Base-by-base conservation (phyloP, 495 filamentous ascomycete species). In the Penicillium chermesinum region DNA sequence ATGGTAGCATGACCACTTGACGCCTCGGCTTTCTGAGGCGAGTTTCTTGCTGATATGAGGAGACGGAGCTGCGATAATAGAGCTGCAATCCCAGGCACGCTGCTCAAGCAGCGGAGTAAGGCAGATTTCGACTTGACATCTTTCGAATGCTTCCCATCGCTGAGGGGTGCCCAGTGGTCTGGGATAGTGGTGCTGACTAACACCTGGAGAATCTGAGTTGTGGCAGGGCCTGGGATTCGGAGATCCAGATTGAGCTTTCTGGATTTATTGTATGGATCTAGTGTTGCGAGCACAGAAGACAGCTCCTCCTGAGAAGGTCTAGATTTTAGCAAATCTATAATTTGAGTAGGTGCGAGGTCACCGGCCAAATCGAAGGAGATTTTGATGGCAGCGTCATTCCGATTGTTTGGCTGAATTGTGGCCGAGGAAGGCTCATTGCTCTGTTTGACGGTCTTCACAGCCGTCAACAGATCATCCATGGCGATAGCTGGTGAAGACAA, bases 151-250 rank as follows among this genome's bases (percentile, higher is more conserved):
- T 56, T 54, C 12, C 67, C 68, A 44, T 72, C 71, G 50, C 74
- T 67, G 20, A 89, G 53, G 21, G 77, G 52, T n/a, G 67, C 48
- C 90, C 90, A 96, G 63, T 87, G 89, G 53, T 87, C 83, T 4
- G 87, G 84, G 5, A 91, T 71, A 33, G 84, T 87, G 30, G 78
- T 78, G 30, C 70, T 80, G 47, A 89, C 79, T 53, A 96, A 66
- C 8, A 74, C 63, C 58, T 85, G 82, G 39, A 89, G 68, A 5
- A 95, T 77, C 56, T 89, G 85, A 4, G 88, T 77, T 42, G 79
- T 69, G 52, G 77, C 66, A 2, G 89, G 81, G 33, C 73, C 74
- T 36, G 87, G 82, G n/a, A 69, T 62, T 48, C 72, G 70, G 41
- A 94, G 77, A 50, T 78, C 75, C 53, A 89, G 82, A 13, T 58